These are phyloP conservation scores for Cyclotella kingstonii DNA, from an alignment of 108 stramenopile genomes.

Conservation along the genomic window DNA sequence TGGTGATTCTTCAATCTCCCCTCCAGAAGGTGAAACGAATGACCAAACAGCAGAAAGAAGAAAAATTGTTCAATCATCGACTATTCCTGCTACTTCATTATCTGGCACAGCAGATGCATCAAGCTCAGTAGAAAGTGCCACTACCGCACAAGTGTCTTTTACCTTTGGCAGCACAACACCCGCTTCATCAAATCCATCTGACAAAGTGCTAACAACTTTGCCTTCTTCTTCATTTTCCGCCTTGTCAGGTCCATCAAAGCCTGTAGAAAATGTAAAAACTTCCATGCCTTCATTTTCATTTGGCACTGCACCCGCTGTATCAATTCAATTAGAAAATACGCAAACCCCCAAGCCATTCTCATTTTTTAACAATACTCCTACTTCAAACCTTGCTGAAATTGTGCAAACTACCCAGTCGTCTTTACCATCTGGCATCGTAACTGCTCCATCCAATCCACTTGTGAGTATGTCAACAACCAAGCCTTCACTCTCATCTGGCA, in stretches of 20 bases:
- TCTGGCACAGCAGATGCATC: too few species aligned
- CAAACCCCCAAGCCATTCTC: too few species aligned
- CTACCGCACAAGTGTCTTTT: too few species aligned
- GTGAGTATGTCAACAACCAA: background rate
- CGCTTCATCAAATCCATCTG: background rate
- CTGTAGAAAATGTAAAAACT: background rate
- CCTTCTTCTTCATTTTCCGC: background rate
- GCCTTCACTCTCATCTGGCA: background rate
- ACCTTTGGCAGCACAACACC: too few species aligned
- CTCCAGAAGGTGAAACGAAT: background rate
- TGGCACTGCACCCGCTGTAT: background rate
- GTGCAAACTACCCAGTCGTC: too few species aligned
- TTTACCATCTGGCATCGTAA: too few species aligned
- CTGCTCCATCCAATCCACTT: background rate
- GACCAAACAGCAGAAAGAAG: background rate
- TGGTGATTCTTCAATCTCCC: conserved; percentile 4
- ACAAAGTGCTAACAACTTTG: background rate
- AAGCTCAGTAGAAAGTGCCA: too few species aligned
- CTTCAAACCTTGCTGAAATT: too few species aligned
- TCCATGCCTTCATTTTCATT: conserved; percentile 7
- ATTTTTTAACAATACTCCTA: too few species aligned
- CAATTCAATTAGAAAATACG: too few species aligned
- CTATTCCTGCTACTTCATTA: too few species aligned
- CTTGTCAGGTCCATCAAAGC: background rate
- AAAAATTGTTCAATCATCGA: background rate